Evolutionary conservation across 805 yeast species (phyloP), one percentile per base, ranked within the genome.

Genomic region (Metschnikowia sp.): DNA sequence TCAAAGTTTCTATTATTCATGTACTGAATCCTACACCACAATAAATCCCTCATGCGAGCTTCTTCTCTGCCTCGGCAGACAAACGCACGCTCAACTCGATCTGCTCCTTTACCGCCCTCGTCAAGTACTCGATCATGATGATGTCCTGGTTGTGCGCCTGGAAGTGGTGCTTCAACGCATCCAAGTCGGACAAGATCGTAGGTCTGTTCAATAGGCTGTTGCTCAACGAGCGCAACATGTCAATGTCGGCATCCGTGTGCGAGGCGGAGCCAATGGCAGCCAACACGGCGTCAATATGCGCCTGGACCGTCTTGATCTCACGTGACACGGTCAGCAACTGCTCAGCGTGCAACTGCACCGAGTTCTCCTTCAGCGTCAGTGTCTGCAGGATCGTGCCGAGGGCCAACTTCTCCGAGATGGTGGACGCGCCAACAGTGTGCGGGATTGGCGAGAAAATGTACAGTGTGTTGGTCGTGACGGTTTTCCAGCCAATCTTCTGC

Each of bases 101-200:
- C 71, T 89, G 96, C 53, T 89, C 86, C 71, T 86, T 87, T 58
- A 89, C 82, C 46, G 94, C 86, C 56, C 84, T 82, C 48, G 96
- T 84, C 67, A 89, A 76, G 63, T 84, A 86, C 63, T 87, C 92
- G 53, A 89, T 78, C 82, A 88, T 80, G 51, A 86, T 75, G 37
- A 88, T 82, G 59, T 89, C 96, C 65, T 87, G 89, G 62, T 84
- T 74, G 64, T 87, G 90, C 33, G 79, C 75, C 62, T 80, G 81
- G 75, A 88, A 82, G 52, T 82, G 76, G 53, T 74, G 67, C 61
- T 79, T 81, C 58, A 86, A 73, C 42, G 75, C 75, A 39, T 77
- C 80, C 52, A 74, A 58, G 52, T 79, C 74, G 51, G 74, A 63
- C 48, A 81, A 74, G 48, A 75, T 70, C 52, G 69, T 68, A 18